A percentile compares a stretch with the other conserved stretches of the same genome.
These are phyloP conservation scores for Ophiostoma sp. DNA, from an alignment of 2,329 filamentous ascomycete genomes.

Conservation along the genomic window DNA sequence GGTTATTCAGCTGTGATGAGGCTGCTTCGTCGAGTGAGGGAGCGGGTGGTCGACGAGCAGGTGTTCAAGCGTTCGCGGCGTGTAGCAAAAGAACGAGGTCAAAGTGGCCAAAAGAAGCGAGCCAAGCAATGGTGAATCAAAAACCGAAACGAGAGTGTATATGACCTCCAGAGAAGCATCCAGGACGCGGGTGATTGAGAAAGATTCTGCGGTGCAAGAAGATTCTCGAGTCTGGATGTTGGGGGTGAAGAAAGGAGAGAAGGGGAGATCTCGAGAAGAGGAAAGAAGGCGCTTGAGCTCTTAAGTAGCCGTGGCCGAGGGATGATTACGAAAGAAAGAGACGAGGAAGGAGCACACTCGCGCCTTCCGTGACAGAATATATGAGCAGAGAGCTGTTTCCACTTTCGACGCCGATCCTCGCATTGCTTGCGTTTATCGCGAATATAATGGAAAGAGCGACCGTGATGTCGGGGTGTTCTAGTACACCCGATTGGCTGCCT, in stretches of 20 bases:
- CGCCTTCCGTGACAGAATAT: not conserved
- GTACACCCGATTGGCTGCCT: conserved; percentile 10
- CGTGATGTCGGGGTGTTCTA: not conserved
- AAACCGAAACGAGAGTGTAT: not conserved
- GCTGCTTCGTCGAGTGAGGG: no score
- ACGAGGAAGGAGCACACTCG: not conserved
- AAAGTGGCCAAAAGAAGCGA: not conserved
- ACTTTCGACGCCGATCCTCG: not conserved
- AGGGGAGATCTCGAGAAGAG: not conserved
- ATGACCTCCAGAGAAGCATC: not conserved
- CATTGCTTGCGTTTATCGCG: not conserved
- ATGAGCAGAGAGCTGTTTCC: not conserved
- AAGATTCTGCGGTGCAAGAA: not conserved
- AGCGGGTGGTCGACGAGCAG: not conserved
- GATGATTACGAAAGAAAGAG: not conserved
- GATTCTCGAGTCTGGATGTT: not conserved
- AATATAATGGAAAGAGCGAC: conserved; percentile 18
- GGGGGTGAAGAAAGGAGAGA: not conserved
- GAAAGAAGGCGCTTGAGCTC: not conserved
- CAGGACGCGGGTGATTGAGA: not conserved
- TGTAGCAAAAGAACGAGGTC: not conserved
- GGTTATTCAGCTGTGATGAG: no score
- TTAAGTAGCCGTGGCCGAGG: not conserved
- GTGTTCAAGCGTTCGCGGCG: not conserved
- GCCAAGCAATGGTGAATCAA: not conserved